Evolutionary conservation across 164 flowering plant genomes (phyloP).

Genomic region (Vitis rupestris): DNA sequence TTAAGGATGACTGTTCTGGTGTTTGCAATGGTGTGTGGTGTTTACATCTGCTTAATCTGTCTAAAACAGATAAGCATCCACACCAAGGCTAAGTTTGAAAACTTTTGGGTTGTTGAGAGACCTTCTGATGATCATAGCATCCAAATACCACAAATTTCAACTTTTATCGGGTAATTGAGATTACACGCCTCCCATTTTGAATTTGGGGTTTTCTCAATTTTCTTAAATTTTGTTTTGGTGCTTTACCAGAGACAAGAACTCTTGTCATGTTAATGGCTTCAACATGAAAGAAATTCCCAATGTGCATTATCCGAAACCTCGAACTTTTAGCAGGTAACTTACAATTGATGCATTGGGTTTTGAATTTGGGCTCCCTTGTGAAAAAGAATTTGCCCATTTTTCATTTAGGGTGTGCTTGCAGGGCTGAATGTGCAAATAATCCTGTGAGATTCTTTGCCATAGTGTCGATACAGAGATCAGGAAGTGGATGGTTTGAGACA

Average conservation of each 20-base stretch:
- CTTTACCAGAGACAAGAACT: background rate
- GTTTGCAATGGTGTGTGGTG: slow-evolving; percentile 66
- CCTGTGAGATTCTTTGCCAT: slow-evolving; percentile 75
- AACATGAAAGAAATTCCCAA: slow-evolving; percentile 24
- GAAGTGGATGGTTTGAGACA: slow-evolving; percentile 97
- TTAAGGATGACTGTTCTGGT: slow-evolving; percentile 55
- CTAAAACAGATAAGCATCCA: slow-evolving; percentile 56
- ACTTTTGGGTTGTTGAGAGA: slow-evolving; percentile 33
- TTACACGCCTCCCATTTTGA: background rate
- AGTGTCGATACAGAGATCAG: slow-evolving; percentile 83
- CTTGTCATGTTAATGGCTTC: too few species aligned
- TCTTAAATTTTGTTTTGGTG: background rate
- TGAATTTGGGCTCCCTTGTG: background rate
- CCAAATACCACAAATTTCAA: slow-evolving; percentile 30
- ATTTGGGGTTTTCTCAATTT: background rate
- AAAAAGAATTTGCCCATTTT: slow-evolving; percentile 1
- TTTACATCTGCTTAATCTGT: slow-evolving; percentile 70
- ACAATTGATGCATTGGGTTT: background rate
- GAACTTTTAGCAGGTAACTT: slow-evolving; percentile 60
- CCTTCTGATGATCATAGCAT: slow-evolving; percentile 25
- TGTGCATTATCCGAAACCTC: slow-evolving; percentile 67
- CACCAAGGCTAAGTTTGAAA: slow-evolving; percentile 25
- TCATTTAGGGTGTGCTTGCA: slow-evolving; percentile 16
- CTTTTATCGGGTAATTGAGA: slow-evolving; percentile 45
- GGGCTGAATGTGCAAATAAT: slow-evolving; percentile 68